Evolutionary conservation across 768 basidiomycete genomes (phyloP).

Genomic region (Tephrocybe rancida): DNA sequence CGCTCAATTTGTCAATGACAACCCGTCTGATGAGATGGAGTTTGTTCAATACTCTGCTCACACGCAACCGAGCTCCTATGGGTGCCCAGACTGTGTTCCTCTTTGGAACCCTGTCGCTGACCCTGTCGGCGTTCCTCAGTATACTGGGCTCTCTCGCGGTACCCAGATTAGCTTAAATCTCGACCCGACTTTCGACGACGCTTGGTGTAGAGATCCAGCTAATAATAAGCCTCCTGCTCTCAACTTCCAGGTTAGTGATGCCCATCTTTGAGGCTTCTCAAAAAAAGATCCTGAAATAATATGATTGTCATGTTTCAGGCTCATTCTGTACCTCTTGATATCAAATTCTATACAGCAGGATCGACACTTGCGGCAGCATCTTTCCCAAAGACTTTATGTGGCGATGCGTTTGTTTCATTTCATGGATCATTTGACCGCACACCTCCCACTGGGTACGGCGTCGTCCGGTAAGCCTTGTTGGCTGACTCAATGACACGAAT

Average conservation of each 20-base stretch:
- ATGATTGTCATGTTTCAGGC: slow-evolving; percentile 29
- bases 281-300: not conserved
- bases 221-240: slow-evolving; percentile 41
- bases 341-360: slow-evolving; percentile 38
- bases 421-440: slow-evolving; percentile 43
- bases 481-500: not conserved
- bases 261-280: not conserved
- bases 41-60: slow-evolving; percentile 22
- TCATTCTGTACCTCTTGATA: slow-evolving; percentile 48
- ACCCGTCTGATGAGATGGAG: slow-evolving; percentile 44
- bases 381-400: slow-evolving; percentile 29
- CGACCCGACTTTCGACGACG: slow-evolving; percentile 30
- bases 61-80: slow-evolving; percentile 27
- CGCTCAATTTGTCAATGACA: slow-evolving; percentile 42
- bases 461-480: slow-evolving; percentile 33
- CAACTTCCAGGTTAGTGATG: slow-evolving; percentile 37
- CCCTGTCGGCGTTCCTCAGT: slow-evolving; percentile 41
- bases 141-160: slow-evolving; percentile 29
- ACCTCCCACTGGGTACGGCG: slow-evolving; percentile 50
- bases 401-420: slow-evolving; percentile 46
- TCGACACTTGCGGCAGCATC: slow-evolving; percentile 8
- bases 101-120: slow-evolving; percentile 46
- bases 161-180: slow-evolving; percentile 41
- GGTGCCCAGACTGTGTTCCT: slow-evolving; percentile 46
- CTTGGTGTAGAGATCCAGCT: slow-evolving; percentile 31